A percentile compares a stretch with the other conserved stretches of the same genome.
phyloP scores from a whole-genome alignment of 2,329 filamentous ascomycete genomes.

The Cercospora sp. region DNA sequence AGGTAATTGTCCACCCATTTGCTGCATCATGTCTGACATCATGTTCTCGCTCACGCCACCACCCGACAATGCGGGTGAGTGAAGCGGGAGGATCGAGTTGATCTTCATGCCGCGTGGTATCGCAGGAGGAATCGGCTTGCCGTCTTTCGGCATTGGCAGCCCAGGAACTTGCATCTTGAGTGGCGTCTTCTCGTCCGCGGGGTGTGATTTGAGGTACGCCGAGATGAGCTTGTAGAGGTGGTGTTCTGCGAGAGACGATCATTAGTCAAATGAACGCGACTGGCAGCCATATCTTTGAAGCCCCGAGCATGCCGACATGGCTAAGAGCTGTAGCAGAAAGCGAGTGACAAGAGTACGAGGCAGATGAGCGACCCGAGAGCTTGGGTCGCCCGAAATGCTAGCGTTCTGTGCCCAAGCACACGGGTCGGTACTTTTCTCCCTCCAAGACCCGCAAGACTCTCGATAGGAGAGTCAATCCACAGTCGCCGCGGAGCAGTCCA shows the following conservation, averaged over 20 bases:
- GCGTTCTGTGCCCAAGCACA: background rate
- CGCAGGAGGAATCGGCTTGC: constrained; percentile 56
- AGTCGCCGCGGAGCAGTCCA: too few relatives aligned
- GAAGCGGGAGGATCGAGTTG: constrained; percentile 76
- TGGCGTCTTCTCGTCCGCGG: constrained; percentile 71
- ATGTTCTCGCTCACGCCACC: constrained; percentile 94
- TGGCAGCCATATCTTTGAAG: background rate
- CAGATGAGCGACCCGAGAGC: background rate
- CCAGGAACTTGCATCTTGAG: constrained; percentile 73
- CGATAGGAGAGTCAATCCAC: too few relatives aligned
- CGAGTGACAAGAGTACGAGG: background rate
- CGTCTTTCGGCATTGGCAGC: constrained; percentile 65
- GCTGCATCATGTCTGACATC: constrained; percentile 94
- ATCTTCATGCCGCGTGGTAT: constrained; percentile 88
- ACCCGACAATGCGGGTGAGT: constrained; percentile 85
- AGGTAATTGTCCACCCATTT: constrained; percentile 61
- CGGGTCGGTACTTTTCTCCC: background rate
- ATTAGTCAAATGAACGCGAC: background rate
- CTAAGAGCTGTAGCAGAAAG: background rate
- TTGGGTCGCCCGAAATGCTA: background rate
- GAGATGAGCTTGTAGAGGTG: constrained; percentile 83
- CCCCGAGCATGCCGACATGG: too few relatives aligned
- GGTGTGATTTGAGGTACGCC: constrained; percentile 72
- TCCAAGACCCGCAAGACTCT: too few relatives aligned
- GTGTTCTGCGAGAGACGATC: constrained; percentile 62